Base-by-base conservation (phyloP, 2,329 filamentous ascomycete genomes). In the Talaromyces sp. region DNA sequence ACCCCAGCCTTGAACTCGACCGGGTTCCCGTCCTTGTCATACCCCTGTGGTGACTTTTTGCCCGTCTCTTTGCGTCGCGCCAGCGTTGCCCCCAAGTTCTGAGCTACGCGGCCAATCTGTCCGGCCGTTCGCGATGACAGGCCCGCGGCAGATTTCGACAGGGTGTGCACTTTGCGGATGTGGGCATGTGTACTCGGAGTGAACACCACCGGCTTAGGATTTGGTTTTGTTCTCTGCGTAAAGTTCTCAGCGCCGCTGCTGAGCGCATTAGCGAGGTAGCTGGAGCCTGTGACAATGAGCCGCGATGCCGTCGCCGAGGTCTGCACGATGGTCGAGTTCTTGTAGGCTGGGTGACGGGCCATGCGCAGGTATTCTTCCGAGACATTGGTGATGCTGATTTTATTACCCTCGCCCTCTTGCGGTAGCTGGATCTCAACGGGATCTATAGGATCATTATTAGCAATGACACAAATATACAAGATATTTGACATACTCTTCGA, bases 311-410 rank as follows among this genome's bases (percentile, higher is more conserved):
- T 89, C 6, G 89, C 89, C 1, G 94, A 93, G 66, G 90, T 91
- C 62, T 91, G 89, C 14, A 99, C 93, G 21, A 99, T 80, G 19
- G 88, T 86, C 0, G 91, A 96, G 71, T 90, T 89, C 69, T 90
- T 87, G 77, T 97, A 99, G n/a, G 91, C 90, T 0, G 94, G 94
- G 69, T 97, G 92, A 69, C 90, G 82, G 48, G 90, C 83, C 78
- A 90, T 85, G 60, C 88, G 85, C 50, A 94, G 81, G 68, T 94
- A 91, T 63, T 80, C 77, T 61, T 80, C 78, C 0, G 79, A 79
- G 5, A 78, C 77, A 66, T 80, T 80, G 65, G 70, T 74, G 61
- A 81, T 72, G 59, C 68, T 76, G 62, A 81, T 79, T 56, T 74
- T 71, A 61, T 81, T 80, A 19, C 75, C 77, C 66, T 77, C 72